A percentile compares a stretch with the other conserved stretches of the same genome.
phyloP scores from a whole-genome alignment of 2,329 filamentous ascomycete genomes.

The Clonostachys rhizophaga region DNA sequence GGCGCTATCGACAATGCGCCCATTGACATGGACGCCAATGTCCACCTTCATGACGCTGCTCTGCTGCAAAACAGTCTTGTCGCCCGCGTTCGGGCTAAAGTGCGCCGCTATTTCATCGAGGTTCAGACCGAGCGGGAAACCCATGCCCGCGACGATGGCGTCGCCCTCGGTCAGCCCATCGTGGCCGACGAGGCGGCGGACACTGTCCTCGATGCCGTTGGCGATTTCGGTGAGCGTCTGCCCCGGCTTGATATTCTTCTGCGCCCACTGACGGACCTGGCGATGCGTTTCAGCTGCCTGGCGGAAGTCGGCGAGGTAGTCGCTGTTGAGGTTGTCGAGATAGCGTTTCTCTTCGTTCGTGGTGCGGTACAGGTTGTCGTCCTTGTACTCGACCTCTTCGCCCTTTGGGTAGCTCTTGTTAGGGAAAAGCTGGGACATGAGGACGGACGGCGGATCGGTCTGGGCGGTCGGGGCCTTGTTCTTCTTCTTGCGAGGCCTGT shows the following conservation, averaged over 20 bases:
- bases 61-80: slow-evolving; percentile 68
- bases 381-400: slow-evolving; percentile 71
- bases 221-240: slow-evolving; percentile 78
- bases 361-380: slow-evolving; percentile 74
- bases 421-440: slow-evolving; percentile 68
- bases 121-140: slow-evolving; percentile 80
- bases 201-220: slow-evolving; percentile 80
- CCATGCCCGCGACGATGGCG: slow-evolving; percentile 73
- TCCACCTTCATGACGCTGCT: slow-evolving; percentile 81
- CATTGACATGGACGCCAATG: slow-evolving; percentile 77
- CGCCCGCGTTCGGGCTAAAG: slow-evolving; percentile 82
- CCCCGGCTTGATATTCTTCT: slow-evolving; percentile 76
- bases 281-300: slow-evolving; percentile 86
- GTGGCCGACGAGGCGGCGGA: slow-evolving; percentile 73
- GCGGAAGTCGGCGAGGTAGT: slow-evolving; percentile 77
- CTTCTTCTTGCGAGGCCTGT: slow-evolving; percentile 79
- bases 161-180: slow-evolving; percentile 74
- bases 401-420: slow-evolving; percentile 69
- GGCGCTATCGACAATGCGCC: slow-evolving; percentile 75
- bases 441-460: slow-evolving; percentile 68
- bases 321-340: slow-evolving; percentile 74
- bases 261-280: slow-evolving; percentile 79
- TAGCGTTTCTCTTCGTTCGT: slow-evolving; percentile 81
- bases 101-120: slow-evolving; percentile 84
- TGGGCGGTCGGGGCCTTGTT: slow-evolving; percentile 73